Percentiles rank a stretch among this genome's conserved stretches.
phyloP scores from a whole-genome alignment of 257 asterid species.

The Gentiana straminea region DNA sequence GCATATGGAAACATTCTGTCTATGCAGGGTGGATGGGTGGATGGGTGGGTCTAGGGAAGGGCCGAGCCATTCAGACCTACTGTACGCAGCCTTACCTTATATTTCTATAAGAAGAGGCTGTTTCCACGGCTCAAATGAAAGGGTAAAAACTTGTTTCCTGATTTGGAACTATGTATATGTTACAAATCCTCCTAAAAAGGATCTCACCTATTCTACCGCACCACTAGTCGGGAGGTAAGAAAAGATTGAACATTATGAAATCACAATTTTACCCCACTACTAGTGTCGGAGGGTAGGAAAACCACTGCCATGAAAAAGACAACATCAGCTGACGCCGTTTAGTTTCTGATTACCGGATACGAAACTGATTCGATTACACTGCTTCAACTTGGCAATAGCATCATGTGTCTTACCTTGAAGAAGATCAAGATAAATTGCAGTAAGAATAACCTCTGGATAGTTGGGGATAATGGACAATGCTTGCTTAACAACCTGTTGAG shows the following conservation, averaged over 20 bases:
- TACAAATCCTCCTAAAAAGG: constrained; percentile 57
- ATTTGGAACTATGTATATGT: constrained; percentile 52
- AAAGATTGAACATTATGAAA: constrained; percentile 27
- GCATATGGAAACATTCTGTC: too few species aligned
- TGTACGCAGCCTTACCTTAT: too few species aligned
- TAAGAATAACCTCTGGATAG: constrained; percentile 47
- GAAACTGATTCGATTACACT: constrained; percentile 33
- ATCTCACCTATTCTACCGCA: constrained; percentile 38
- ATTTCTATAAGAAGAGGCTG: too few species aligned
- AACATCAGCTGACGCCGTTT: constrained; percentile 34
- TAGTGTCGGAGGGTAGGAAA: not conserved
- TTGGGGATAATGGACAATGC: constrained; percentile 46
- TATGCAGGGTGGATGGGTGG: too few species aligned
- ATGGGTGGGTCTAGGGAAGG: too few species aligned
- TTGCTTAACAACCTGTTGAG: constrained; percentile 34
- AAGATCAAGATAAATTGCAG: constrained; percentile 69
- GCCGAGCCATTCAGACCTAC: too few species aligned
- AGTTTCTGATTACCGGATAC: constrained; percentile 19
- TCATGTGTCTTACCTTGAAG: constrained; percentile 45
- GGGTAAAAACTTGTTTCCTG: constrained; percentile 43
- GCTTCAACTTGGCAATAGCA: constrained; percentile 63
- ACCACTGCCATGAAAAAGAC: not conserved
- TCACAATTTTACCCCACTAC: not conserved
- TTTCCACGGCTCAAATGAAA: too few species aligned
- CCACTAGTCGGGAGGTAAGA: constrained; percentile 30